phyloP scores from a whole-genome alignment of 257 asterid species.

The Echites panduratus region DNA sequence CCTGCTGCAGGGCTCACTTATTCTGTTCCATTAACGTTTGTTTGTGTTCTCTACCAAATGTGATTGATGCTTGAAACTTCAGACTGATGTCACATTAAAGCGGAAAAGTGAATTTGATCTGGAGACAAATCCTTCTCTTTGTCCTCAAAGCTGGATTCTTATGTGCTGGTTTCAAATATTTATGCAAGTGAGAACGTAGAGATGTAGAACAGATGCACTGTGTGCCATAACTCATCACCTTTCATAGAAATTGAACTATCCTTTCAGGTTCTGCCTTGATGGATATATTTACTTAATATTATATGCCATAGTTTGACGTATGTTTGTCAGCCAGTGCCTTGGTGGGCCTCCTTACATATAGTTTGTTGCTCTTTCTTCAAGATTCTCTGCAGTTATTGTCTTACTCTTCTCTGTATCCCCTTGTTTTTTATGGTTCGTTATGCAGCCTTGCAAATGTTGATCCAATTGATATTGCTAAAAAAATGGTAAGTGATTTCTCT shows the following conservation, averaged over 20 bases:
- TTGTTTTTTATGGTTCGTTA: constrained; percentile 13
- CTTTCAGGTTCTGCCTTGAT: background rate
- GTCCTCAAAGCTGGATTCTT: background rate
- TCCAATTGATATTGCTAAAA: constrained; percentile 89
- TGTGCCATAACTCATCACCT: background rate
- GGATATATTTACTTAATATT: background rate
- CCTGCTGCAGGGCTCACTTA: background rate
- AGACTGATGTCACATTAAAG: background rate
- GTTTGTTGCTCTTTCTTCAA: background rate
- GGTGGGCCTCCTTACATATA: background rate
- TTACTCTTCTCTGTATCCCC: background rate
- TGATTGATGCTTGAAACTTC: background rate
- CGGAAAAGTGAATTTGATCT: background rate
- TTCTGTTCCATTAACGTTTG: background rate
- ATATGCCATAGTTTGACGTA: background rate
- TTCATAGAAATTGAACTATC: background rate
- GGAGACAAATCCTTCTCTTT: no score
- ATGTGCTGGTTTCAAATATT: background rate
- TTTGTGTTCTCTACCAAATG: no score
- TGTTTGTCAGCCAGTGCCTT: background rate
- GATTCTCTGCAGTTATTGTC: no score
- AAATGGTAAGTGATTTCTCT: constrained; percentile 50
- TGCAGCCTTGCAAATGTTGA: constrained; percentile 97
- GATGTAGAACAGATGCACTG: no score
- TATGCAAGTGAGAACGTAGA: background rate